Evolutionary conservation across 2,329 filamentous ascomycete genomes (phyloP), one percentile per base, ranked within the genome.

Genomic region (Chrysosporium keratinophilum): DNA sequence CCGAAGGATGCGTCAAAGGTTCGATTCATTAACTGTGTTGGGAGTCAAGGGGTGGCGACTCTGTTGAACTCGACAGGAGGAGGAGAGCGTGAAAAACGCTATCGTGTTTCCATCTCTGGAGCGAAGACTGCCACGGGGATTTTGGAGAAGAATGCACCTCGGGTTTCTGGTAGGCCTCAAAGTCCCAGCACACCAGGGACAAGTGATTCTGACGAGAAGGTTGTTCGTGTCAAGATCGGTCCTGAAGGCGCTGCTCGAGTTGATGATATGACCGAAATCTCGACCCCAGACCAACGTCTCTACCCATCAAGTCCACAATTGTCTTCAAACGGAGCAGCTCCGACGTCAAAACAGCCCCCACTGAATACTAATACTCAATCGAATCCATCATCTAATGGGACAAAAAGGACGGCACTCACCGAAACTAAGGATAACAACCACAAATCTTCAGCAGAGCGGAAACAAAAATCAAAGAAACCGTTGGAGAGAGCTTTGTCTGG

Each of bases 191-290:
- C 15, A 28, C 19, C 23, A 40, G 43, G 43, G 15, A 42, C 39
- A 19, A 33, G 23, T n/a, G n/a, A 53, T 19, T 15, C 53, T 35
- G 49, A 47, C 34, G 56, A 57, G 12, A 39, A 49, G 1, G 10
- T 64, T 2, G 50, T 65, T 23, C 57, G 55, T 19, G 54, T 64
- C 40, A 62, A 47, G 23, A 56, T 65, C 20, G 61, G 59, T 6
- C 44, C 55, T 2, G 56, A 60, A 40, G 57, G 59, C 33, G 63
- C 60, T 19, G 62, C 63, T 42, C 58, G 60, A 35, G 35, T 54
- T 28, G 51, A 48, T 48, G 48, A 10, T 7, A 41, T 43, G 34
- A 9, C 19, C n/a, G 50, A 40, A 40, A 33, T 33, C n/a, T 43
- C 51, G 14, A 31, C 42, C 4, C 43, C 35, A 15, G 15, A 2